Conservation (phyloP, 768 basidiomycete genomes). For the Melanogaster broomeanus region DNA sequence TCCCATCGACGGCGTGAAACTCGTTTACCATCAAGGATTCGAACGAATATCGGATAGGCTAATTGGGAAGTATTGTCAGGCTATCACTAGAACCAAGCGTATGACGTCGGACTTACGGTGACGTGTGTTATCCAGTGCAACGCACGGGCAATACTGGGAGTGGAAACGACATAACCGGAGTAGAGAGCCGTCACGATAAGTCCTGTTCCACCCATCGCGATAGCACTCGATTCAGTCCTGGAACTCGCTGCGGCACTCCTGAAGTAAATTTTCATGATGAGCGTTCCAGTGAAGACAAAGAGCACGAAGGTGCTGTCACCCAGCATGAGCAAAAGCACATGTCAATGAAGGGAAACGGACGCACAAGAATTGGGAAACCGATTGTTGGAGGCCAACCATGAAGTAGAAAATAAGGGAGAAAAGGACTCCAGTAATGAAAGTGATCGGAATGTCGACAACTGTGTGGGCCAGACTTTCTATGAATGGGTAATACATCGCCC, state of each 20-base stretch:
- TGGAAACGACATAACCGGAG: slow-evolving; percentile 40
- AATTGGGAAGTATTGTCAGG: slow-evolving; percentile 34
- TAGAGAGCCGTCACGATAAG: slow-evolving; percentile 43
- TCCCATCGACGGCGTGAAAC: slow-evolving; percentile 41
- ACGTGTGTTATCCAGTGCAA: slow-evolving; percentile 20
- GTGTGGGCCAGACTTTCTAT: slow-evolving; percentile 45
- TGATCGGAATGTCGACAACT: slow-evolving; percentile 48
- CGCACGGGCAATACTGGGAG: slow-evolving; percentile 2
- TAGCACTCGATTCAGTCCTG: slow-evolving; percentile 51
- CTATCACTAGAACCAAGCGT: slow-evolving; percentile 23
- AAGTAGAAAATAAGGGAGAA: slow-evolving; percentile 18
- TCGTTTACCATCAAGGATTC: slow-evolving; percentile 47
- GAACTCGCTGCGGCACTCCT: slow-evolving; percentile 60
- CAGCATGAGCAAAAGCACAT: slow-evolving; percentile 36
- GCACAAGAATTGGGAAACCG: slow-evolving; percentile 21
- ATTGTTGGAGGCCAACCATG: slow-evolving; percentile 18
- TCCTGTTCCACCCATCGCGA: slow-evolving; percentile 31
- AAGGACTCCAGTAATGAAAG: slow-evolving; percentile 17
- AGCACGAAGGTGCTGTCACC: slow-evolving; percentile 58
- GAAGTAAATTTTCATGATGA: slow-evolving; percentile 78
- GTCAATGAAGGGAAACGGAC: slow-evolving; percentile 1
- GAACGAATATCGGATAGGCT: slow-evolving; percentile 33
- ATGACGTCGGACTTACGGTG: slow-evolving; percentile 33
- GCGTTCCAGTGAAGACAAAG: slow-evolving; percentile 49
- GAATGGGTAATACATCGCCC: slow-evolving; percentile 52